A percentile compares a stretch with the other conserved stretches of the same genome.
These are phyloP conservation scores for Blastobotrys arbuscula DNA, from an alignment of 1,139 yeast species.

Conservation along the genomic window DNA sequence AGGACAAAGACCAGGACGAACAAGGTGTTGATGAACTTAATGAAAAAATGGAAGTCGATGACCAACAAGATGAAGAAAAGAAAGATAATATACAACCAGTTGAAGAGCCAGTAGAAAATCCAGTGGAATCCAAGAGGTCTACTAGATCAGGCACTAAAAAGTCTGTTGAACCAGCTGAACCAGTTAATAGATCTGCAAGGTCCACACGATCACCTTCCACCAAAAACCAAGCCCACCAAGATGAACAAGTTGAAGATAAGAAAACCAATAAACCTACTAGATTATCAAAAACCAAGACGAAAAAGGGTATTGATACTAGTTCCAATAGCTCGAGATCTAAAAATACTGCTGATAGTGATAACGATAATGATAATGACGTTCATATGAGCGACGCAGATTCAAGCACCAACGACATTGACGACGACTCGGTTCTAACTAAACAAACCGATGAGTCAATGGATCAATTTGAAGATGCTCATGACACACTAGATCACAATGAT, in stretches of 20 bases:
- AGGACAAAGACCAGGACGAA: not conserved
- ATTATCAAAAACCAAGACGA: no score
- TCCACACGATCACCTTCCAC: not conserved
- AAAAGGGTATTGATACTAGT: no score
- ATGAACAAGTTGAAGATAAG: not conserved
- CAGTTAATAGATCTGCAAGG: not conserved
- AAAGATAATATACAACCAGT: no score
- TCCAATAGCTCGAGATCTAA: no score
- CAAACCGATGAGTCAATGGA: not conserved
- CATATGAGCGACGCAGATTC: conserved; percentile 7
- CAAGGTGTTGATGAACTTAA: not conserved
- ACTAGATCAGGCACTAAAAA: not conserved
- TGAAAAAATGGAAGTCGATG: not conserved
- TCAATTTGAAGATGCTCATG: conserved; percentile 5
- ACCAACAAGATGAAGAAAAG: not conserved
- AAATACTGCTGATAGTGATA: conserved; percentile 17
- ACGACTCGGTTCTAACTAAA: not conserved
- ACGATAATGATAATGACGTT: not conserved
- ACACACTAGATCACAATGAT: not conserved
- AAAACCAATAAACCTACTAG: not conserved
- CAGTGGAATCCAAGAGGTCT: not conserved
- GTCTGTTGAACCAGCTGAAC: not conserved
- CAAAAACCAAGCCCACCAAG: not conserved
- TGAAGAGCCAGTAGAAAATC: not conserved
- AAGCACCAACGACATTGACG: conserved; percentile 9